Evolutionary conservation across 2,329 filamentous ascomycete genomes (phyloP).

Genomic region (Pezicula rhizophila): DNA sequence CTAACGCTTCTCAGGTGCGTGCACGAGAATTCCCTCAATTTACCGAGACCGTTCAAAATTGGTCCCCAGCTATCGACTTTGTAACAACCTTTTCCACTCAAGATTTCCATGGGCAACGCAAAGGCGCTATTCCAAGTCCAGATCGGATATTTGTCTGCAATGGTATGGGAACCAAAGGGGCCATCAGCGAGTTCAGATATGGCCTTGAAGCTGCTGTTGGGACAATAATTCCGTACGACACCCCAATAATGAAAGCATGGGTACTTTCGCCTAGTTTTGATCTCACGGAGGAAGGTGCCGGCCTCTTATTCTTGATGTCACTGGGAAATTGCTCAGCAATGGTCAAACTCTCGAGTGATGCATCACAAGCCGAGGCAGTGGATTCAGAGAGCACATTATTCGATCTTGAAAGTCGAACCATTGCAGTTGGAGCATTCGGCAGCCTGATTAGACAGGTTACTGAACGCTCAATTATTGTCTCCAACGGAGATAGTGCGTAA

Average conservation of each 20-base stretch:
- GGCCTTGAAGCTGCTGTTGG: conserved; percentile 65
- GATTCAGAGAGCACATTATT: conserved; percentile 37
- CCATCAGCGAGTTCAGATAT: conserved; percentile 62
- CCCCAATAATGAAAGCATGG: conserved; percentile 48
- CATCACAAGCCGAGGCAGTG: conserved; percentile 38
- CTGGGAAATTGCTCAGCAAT: conserved; percentile 22
- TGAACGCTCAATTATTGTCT: conserved; percentile 29
- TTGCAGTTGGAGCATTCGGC: conserved; percentile 36
- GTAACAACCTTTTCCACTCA: conserved; percentile 35
- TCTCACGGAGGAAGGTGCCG: conserved; percentile 6
- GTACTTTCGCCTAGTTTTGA: conserved; percentile 31
- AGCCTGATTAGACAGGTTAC: conserved; percentile 48
- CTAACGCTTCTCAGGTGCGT: conserved; percentile 36
- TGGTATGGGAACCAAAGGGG: conserved; percentile 55
- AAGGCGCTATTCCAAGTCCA: conserved; percentile 26
- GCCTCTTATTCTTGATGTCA: conserved; percentile 23
- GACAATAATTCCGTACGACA: conserved; percentile 45
- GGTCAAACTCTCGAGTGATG: conserved; percentile 42
- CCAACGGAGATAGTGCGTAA: conserved; percentile 12
- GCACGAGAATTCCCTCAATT: conserved; percentile 47
- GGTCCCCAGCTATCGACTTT: conserved; percentile 39
- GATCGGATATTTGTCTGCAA: conserved; percentile 63
- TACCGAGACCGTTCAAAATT: conserved; percentile 58
- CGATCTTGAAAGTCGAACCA: conserved; percentile 46
- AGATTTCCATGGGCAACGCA: conserved; percentile 16